Evolutionary conservation across 768 basidiomycete species (phyloP).

Genomic region (Podaxis carcinomalis): DNA sequence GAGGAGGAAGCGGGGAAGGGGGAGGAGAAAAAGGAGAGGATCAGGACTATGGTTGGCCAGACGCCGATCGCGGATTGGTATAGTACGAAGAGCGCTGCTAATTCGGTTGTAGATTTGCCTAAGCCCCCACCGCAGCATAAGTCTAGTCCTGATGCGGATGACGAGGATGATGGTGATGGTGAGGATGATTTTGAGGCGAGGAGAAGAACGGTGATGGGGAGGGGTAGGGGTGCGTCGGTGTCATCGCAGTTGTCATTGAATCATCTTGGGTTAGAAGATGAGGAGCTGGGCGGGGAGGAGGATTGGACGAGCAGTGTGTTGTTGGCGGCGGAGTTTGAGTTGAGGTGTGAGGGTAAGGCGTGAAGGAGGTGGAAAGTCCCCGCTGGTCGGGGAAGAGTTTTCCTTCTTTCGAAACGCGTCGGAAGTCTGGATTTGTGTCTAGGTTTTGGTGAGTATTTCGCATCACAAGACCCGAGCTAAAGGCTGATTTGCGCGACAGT

Average conservation of each 20-base stretch:
- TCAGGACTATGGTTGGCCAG: slow-evolving; percentile 16
- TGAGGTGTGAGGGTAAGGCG: neutral
- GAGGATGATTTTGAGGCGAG: slow-evolving; percentile 9
- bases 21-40: slow-evolving; percentile 15
- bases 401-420: neutral
- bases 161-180: neutral
- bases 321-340: slow-evolving; percentile 50
- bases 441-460: neutral
- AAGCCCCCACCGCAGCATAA: neutral
- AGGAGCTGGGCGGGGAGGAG: slow-evolving; percentile 42
- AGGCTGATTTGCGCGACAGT: neutral
- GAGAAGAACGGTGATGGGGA: slow-evolving; percentile 11
- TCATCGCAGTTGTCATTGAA: slow-evolving; percentile 35
- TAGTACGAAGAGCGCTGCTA: slow-evolving; percentile 20
- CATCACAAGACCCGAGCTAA: neutral
- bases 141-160: neutral
- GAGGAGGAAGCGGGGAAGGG: neutral
- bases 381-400: neutral
- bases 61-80: slow-evolving; percentile 36
- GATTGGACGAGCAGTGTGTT: slow-evolving; percentile 77
- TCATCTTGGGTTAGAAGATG: slow-evolving; percentile 44
- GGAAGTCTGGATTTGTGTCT: neutral
- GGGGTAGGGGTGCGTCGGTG: slow-evolving; percentile 21
- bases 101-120: slow-evolving; percentile 17
- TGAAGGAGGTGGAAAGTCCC: neutral